A percentile compares a stretch with the other conserved stretches of the same genome.
These are phyloP conservation scores for Pontederia paniculata DNA, from an alignment of 176 grass and related monocot genomes.

Conservation along the genomic window DNA sequence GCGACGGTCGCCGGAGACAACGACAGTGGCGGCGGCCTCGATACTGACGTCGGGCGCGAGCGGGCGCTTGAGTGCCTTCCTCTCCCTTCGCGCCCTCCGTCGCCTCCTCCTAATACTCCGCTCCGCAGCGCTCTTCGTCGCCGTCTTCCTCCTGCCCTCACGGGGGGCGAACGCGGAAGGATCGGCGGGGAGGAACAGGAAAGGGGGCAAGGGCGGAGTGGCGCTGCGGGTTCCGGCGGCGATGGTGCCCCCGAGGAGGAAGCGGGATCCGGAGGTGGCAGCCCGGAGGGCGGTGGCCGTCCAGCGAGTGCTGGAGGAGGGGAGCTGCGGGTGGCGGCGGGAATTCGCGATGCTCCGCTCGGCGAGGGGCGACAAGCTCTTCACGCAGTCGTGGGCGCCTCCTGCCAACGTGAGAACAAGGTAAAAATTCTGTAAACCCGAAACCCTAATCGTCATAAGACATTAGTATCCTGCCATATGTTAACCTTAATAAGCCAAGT, in stretches of 20 bases:
- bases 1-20: not conserved
- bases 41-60: constrained; percentile 16
- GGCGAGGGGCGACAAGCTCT: constrained; percentile 50
- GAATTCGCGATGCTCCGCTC: constrained; percentile 59
- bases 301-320: constrained; percentile 22
- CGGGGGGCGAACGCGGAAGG: not conserved
- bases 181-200: constrained; percentile 36
- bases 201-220: constrained; percentile 23
- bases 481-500: too few species aligned
- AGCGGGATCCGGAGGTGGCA: constrained; percentile 31
- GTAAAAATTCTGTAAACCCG: not conserved
- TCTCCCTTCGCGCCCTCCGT: constrained; percentile 1
- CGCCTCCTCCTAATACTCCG: constrained; percentile 2
- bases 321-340: constrained; percentile 16
- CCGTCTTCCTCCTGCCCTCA: not conserved
- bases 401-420: constrained; percentile 1
- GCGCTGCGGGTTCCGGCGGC: constrained; percentile 12
- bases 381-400: constrained; percentile 74
- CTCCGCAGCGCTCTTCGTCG: not conserved
- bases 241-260: constrained; percentile 25
- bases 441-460: not conserved
- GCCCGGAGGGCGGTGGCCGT: constrained; percentile 33
- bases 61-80: constrained; percentile 15
- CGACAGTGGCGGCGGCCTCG: not conserved
- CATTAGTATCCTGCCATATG: too few species aligned